phyloP scores from a whole-genome alignment of 805 yeast genomes.

The Yarrowia sp. region DNA sequence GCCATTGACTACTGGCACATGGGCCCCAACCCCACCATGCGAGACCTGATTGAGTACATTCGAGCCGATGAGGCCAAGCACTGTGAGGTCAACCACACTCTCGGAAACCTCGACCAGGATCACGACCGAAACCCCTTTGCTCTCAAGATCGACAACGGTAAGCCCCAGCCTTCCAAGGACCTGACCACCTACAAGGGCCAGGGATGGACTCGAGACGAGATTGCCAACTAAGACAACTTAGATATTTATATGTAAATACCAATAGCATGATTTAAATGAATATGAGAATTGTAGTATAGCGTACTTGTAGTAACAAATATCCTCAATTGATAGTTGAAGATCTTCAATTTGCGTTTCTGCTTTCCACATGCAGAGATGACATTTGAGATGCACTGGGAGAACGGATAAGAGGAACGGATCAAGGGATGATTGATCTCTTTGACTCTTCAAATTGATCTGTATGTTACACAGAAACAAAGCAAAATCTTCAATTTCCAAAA shows the following conservation, averaged over 20 bases:
- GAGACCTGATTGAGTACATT: slow-evolving; percentile 57
- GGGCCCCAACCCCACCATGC: slow-evolving; percentile 50
- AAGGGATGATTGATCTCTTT: no score
- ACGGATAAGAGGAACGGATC: no score
- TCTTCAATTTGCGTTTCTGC: no score
- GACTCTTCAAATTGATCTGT: no score
- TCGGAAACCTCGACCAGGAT: slow-evolving; percentile 57
- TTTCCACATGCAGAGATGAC: no score
- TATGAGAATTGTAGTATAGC: neutral
- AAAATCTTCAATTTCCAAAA: no score
- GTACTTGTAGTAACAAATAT: no score
- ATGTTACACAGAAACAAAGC: no score
- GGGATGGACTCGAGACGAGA: slow-evolving; percentile 42
- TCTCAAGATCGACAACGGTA: slow-evolving; percentile 40
- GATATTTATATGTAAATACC: slow-evolving; percentile 21
- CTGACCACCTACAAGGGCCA: slow-evolving; percentile 35
- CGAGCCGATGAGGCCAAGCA: slow-evolving; percentile 80
- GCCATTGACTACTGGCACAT: slow-evolving; percentile 66
- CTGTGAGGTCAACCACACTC: slow-evolving; percentile 75
- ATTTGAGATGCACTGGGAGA: no score
- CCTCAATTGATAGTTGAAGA: no score
- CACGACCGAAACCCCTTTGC: slow-evolving; percentile 70
- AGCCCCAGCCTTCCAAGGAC: slow-evolving; percentile 42
- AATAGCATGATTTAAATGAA: neutral
- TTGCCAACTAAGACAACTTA: slow-evolving; percentile 29